These are phyloP conservation scores for Neurospora sp. DNA, from an alignment of 495 filamentous ascomycete species.

Conservation along the genomic window DNA sequence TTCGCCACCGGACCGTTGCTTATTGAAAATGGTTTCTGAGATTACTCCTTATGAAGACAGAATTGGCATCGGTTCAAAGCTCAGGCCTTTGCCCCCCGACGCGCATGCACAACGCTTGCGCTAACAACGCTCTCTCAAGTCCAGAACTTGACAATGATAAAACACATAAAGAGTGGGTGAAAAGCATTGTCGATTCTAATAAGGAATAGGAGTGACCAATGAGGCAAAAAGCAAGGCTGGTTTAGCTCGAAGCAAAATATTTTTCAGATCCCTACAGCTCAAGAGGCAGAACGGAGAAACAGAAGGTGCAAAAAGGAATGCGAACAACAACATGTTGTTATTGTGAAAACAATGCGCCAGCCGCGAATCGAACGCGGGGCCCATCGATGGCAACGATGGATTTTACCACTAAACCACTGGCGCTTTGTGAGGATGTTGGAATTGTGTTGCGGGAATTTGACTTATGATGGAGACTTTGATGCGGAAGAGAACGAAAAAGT, in stretches of 20 bases:
- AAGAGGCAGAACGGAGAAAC: neutral
- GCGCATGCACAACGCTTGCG: neutral
- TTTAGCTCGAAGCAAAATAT: neutral
- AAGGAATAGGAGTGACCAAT: neutral
- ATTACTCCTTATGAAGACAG: neutral
- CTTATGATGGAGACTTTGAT: neutral
- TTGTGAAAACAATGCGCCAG: conserved; percentile 23
- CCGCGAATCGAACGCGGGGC: conserved; percentile 43
- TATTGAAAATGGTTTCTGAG: rapidly evolving
- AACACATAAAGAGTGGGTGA: neutral
- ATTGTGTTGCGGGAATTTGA: neutral
- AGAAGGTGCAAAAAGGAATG: neutral
- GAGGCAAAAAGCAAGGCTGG: neutral
- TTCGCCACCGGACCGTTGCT: neutral
- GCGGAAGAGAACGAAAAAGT: neutral
- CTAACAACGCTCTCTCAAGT: neutral
- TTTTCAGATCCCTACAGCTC: neutral
- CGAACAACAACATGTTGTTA: neutral
- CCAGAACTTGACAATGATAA: neutral
- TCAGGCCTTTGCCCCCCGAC: too few relatives aligned
- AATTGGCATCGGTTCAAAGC: neutral
- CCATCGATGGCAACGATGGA: conserved; percentile 45
- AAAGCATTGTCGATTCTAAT: neutral
- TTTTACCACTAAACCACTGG: conserved; percentile 44
- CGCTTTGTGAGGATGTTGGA: neutral